Evolutionary conservation across 148 eudicot genomes (phyloP), one percentile per base, ranked within the genome.

Genomic region (Fagopyrum esculentum): DNA sequence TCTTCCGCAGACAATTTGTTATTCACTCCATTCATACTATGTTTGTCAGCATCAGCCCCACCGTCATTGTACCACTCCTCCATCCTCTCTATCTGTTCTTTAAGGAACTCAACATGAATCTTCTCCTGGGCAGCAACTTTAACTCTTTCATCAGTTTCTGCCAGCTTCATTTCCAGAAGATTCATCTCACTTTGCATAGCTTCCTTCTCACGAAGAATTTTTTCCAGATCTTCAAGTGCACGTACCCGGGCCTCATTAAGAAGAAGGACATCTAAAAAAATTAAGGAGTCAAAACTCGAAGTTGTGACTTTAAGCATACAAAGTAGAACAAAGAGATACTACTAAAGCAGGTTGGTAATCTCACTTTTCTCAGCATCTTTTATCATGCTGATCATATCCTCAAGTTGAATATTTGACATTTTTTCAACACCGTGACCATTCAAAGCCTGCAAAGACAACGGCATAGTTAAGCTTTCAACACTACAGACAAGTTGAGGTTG

Each of bases 341-440:
- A 66, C n/a, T 66, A 66, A 35, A 66, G 47, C 19, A 40, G 71
- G 71, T 17, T 35, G 57, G 72, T 45, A 45, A 40, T 93, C 77
- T 87, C 55, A 95, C 98, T 95, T 83, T 84, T 92, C 87, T 90
- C 97, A 30, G 98, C 97, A 85, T 85, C 90, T 73, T 84, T 86
- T 79, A 95, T 89, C 98, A 95, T 89, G 75, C 83, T 82, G 77
- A 92, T 82, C 86, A 95, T 77, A 85, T 95, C 97, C 76, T 87
- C 86, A 77, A 81, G 79, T 77, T 81, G 84, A 73, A 80, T 61
- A 77, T 82, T 74, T 72, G 92, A 79, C 43, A 73, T 81, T 55
- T 82, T 76, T 73, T 83, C 88, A 48, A 74, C 84, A 74, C 78
- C 83, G 35, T 78, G 76, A 56, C 78, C 77, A 77, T 55, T 77